phyloP scores from a whole-genome alignment of 495 filamentous ascomycete genomes.

The Extremus antarcticus region DNA sequence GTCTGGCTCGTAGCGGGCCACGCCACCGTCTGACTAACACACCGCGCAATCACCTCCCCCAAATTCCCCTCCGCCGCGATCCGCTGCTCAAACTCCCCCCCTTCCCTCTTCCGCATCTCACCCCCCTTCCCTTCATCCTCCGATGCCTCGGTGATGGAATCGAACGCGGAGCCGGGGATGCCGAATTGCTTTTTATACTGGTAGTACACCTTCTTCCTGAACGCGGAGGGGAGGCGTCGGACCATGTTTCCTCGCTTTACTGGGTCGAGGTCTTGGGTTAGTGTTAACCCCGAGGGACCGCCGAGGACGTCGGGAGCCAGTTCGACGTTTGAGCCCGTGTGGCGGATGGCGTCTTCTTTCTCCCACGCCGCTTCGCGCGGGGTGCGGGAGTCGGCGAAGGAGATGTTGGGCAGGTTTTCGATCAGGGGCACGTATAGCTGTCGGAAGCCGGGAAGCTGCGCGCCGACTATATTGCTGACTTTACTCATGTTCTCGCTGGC shows the following conservation, averaged over 20 bases:
- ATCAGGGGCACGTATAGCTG: constrained; percentile 82
- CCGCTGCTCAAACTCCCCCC: constrained; percentile 72
- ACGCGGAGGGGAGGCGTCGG: constrained; percentile 73
- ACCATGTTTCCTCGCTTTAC: constrained; percentile 90
- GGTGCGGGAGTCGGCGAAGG: constrained; percentile 59
- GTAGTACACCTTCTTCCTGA: constrained; percentile 84
- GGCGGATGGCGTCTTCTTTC: constrained; percentile 28
- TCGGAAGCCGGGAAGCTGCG: constrained; percentile 84
- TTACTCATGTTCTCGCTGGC: constrained; percentile 83
- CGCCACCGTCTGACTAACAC: constrained; percentile 73
- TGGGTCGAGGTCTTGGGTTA: constrained; percentile 86
- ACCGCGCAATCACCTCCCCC: constrained; percentile 51
- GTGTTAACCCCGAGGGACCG: constrained; percentile 41
- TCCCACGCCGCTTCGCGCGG: constrained; percentile 21
- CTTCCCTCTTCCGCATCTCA: constrained; percentile 58
- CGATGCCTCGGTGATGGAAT: constrained; percentile 69
- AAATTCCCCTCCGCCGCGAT: constrained; percentile 67
- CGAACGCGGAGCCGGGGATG: constrained; percentile 73
- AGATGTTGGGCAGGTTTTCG: constrained; percentile 76
- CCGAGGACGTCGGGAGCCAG: constrained; percentile 52
- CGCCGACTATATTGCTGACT: constrained; percentile 81
- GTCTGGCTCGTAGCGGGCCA: constrained; percentile 86
- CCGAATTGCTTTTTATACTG: constrained; percentile 82
- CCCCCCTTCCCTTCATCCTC: constrained; percentile 62
- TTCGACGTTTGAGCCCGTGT: constrained; percentile 31